Evolutionary conservation across 352 stramenopile species (phyloP).

Genomic region (Phytophthora palmivora): DNA sequence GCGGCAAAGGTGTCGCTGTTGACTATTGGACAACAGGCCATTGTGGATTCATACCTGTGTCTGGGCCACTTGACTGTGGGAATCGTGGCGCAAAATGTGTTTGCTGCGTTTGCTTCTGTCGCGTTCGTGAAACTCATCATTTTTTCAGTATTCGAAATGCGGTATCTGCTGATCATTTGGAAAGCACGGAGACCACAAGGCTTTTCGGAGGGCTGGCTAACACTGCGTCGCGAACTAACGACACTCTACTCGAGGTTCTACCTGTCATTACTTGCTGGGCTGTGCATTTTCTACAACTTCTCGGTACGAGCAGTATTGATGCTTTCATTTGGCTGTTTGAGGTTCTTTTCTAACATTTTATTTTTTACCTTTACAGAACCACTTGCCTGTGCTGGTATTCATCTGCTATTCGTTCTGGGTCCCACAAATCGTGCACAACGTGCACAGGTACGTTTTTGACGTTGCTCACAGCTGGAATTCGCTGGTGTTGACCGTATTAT

Average conservation of each 20-base stretch:
- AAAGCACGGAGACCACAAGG: conserved; percentile 91
- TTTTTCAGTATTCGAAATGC: conserved; percentile 99
- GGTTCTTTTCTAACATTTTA: conserved; percentile 4
- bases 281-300: conserved; percentile 94
- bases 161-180: conserved; percentile 98
- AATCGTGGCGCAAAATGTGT: conserved; percentile 94
- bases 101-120: conserved; percentile 95
- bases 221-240: conserved; percentile 92
- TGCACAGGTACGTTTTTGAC: conserved; percentile 69
- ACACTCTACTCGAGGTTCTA: conserved; percentile 97
- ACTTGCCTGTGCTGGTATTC: conserved; percentile 92
- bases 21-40: conserved; percentile 86
- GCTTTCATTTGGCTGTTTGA: too few species aligned
- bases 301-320: conserved; percentile 74
- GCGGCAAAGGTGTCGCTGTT: conserved; percentile 84
- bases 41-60: conserved; percentile 96
- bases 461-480: background rate
- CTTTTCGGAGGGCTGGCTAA: conserved; percentile 87
- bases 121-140: conserved; percentile 99
- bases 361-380: conserved; percentile 55
- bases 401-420: conserved; percentile 98
- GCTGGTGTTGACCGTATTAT: conserved; percentile 3
- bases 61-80: conserved; percentile 95
- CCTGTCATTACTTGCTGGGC: conserved; percentile 87
- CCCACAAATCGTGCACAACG: conserved; percentile 97